Base-by-base conservation (phyloP, 768 basidiomycete genomes). In the Mrakia hoshinonis region DNA sequence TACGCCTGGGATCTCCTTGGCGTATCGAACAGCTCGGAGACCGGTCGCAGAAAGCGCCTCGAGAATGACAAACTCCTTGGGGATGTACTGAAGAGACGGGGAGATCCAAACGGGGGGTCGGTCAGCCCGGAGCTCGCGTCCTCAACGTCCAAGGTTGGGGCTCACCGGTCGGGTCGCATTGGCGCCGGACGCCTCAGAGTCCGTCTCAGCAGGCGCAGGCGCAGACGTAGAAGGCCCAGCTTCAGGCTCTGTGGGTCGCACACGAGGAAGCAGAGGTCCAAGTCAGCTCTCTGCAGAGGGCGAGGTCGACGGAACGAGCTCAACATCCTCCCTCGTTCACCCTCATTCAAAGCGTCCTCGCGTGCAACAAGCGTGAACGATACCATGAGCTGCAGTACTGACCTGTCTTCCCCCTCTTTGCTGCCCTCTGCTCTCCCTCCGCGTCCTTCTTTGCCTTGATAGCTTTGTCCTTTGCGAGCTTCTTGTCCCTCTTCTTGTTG, bases 11-110 rank as follows among this genome's bases (percentile, higher is more conserved):
- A 99, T 92, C 80, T 99, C 96, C 76, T 96, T 92, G 0, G 94
- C 95, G 79, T 98, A 99, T 46, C 96, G 90, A 67, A 99, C 96
- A 1, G 94, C 89, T 9, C 96, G 87, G 34, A 99, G 84, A 38
- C 96, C 96, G 0, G 95, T 98, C 0, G 96, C 96, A 22, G 94
- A 94, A 39, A 99, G 85, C 0, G 94, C 92, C 80, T 99, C 96
- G 12, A 99, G 83, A 22, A 96, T 83, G 22, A 87, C 86, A 75
- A 93, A 85, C 75, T 85, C 87, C 74, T 87, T 83, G 0, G 86
- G 84, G 24, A 79, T 81, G 77, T 85, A 88, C 83, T 86, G 48
- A 36, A n/a, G 34, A 24, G n/a, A 26, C 55, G n/a, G 29, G 22
- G 51, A 54, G 31, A 22, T 51, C 52, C 31, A 20, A 47, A 46